Conservation (phyloP, 2,329 filamentous ascomycete genomes). For the Apiospora phragmitis region DNA sequence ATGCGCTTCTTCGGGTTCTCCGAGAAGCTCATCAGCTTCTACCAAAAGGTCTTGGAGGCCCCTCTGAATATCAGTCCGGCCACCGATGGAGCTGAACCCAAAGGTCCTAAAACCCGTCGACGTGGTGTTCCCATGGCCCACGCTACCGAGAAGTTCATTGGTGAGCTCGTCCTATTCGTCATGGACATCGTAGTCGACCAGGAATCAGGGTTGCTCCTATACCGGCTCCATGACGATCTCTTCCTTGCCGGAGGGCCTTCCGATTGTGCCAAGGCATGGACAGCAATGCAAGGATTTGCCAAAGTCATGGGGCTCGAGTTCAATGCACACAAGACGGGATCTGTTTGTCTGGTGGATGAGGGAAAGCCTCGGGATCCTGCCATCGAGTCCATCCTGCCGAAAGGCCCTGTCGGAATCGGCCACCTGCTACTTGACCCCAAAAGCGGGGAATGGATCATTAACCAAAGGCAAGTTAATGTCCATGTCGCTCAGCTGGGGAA, state of each 20-base stretch:
- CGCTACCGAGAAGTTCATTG: conserved; percentile 45
- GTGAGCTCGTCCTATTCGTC: conserved; percentile 45
- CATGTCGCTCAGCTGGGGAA: conserved; percentile 55
- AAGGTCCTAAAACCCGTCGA: conserved; percentile 38
- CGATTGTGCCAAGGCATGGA: conserved; percentile 43
- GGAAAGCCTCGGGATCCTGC: conserved; percentile 22
- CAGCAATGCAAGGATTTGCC: conserved; percentile 41
- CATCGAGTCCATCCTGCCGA: conserved; percentile 40
- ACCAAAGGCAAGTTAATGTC: conserved; percentile 50
- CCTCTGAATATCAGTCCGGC: conserved; percentile 43
- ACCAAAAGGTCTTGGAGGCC: conserved; percentile 44
- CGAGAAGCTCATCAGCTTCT: conserved; percentile 43
- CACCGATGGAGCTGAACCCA: conserved; percentile 25
- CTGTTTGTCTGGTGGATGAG: conserved; percentile 33
- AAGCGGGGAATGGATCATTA: conserved; percentile 52
- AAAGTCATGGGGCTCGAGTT: conserved; percentile 43
- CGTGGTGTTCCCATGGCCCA: conserved; percentile 48
- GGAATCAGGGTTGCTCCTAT: conserved; percentile 41
- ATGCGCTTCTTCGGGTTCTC: conserved; percentile 46
- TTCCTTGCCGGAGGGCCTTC: conserved; percentile 47
- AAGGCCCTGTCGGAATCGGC: conserved; percentile 54
- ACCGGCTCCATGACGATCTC: conserved; percentile 49
- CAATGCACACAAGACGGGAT: conserved; percentile 41
- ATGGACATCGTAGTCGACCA: conserved; percentile 22
- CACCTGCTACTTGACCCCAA: conserved; percentile 52